Percentiles rank a stretch among this genome's conserved stretches.
phyloP scores from a whole-genome alignment of 345 rosid genomes.

The Gossypium herbaceum region DNA sequence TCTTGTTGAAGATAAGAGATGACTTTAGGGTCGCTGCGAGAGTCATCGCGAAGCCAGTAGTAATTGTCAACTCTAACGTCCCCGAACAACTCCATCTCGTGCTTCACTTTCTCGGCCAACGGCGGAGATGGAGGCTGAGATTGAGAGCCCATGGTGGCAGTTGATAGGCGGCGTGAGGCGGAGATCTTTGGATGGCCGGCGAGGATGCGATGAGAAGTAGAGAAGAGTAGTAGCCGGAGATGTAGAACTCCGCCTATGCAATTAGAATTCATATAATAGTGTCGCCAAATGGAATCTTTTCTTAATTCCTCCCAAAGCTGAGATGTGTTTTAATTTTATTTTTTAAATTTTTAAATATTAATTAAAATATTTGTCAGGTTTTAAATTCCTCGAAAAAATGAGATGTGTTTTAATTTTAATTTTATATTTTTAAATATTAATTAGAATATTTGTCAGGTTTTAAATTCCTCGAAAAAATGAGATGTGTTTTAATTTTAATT shows the following conservation, averaged over 20 bases:
- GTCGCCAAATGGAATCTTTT: not conserved
- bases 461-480: too few relatives aligned
- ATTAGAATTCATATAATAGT: not conserved
- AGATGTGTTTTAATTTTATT: not conserved
- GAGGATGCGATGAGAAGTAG: not conserved
- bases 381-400: too few relatives aligned
- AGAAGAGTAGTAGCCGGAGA: not conserved
- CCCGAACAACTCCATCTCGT: slow-evolving; percentile 72
- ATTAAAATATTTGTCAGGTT: too few relatives aligned
- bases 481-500: too few relatives aligned
- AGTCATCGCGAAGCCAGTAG: slow-evolving; percentile 96
- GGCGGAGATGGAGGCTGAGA: slow-evolving; percentile 36
- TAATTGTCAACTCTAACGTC: slow-evolving; percentile 73
- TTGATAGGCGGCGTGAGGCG: not conserved
- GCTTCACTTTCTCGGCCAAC: slow-evolving; percentile 73
- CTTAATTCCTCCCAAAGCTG: not conserved
- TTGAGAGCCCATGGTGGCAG: slow-evolving; percentile 5
- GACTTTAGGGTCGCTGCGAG: slow-evolving; percentile 62
- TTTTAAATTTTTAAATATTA: too few relatives aligned
- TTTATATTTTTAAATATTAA: too few relatives aligned
- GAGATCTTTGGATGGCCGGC: not conserved
- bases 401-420: too few relatives aligned
- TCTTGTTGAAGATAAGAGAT: slow-evolving; percentile 64
- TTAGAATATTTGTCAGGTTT: too few relatives aligned
- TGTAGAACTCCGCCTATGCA: not conserved